A percentile compares a stretch with the other conserved stretches of the same genome.
phyloP scores from a whole-genome alignment of 2,329 filamentous ascomycete genomes.

The Talaromyces marneffei region DNA sequence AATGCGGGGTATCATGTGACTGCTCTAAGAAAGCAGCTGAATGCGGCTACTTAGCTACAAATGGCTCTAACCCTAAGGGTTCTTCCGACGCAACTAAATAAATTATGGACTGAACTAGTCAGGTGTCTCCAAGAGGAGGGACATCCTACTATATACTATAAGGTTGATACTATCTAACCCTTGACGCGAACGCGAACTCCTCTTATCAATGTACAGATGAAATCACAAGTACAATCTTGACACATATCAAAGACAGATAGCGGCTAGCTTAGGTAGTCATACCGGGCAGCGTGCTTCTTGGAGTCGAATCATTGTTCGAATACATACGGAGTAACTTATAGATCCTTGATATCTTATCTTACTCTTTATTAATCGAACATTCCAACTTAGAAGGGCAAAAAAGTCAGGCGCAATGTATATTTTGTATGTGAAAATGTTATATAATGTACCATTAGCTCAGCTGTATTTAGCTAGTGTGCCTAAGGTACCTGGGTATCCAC shows the following conservation, averaged over 20 bases:
- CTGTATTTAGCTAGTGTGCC: not conserved
- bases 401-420: not conserved
- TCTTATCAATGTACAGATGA: too few species aligned
- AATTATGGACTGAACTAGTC: not conserved
- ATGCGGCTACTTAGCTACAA: slow-evolving; percentile 3
- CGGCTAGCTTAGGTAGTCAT: too few species aligned
- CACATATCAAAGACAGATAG: too few species aligned
- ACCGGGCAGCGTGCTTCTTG: too few species aligned
- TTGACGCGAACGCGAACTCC: too few species aligned
- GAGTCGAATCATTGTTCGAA: too few species aligned
- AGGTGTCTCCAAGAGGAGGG: not conserved
- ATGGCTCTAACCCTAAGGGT: not conserved
- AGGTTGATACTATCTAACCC: too few species aligned
- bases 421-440: not conserved
- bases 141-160: too few species aligned
- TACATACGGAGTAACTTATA: too few species aligned
- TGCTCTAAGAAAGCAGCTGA: not conserved
- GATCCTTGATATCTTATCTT: not conserved
- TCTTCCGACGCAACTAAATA: not conserved
- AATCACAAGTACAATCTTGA: too few species aligned
- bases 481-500: not conserved
- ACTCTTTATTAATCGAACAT: not conserved
- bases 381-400: not conserved
- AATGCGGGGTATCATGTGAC: slow-evolving; percentile 15
- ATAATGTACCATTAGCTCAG: not conserved